Conservation (phyloP, 306 rosid genomes). For the Oxytropis ochrocephala region DNA sequence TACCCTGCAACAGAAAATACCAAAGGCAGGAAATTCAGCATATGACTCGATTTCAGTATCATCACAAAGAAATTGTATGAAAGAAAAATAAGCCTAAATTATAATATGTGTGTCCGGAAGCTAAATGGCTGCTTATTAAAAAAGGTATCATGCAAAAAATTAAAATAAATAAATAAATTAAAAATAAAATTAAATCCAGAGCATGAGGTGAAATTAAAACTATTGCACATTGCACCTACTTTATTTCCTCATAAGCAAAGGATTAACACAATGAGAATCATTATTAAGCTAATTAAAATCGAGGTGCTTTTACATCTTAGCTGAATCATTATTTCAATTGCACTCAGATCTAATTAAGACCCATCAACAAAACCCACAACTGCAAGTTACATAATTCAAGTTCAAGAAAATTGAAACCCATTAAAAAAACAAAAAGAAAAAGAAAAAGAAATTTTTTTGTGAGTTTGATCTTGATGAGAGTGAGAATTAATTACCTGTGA, state of each 20-base stretch:
- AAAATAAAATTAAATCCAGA: not conserved
- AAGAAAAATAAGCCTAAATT: constrained; percentile 10
- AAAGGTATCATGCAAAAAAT: not conserved
- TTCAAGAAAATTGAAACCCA: not conserved
- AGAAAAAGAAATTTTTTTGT: not conserved
- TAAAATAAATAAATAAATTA: not conserved
- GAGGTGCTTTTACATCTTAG: not conserved
- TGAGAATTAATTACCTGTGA: constrained; percentile 23
- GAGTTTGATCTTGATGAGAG: constrained; percentile 1
- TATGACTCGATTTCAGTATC: constrained; percentile 10
- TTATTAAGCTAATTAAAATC: constrained; percentile 6
- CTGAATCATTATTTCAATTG: constrained; percentile 8
- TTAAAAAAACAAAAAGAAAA: not conserved
- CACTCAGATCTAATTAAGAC: constrained; percentile 31
- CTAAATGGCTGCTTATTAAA: not conserved
- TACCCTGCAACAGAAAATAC: constrained; percentile 41
- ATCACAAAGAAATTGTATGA: not conserved
- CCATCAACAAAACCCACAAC: constrained; percentile 14
- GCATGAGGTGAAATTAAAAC: constrained; percentile 1
- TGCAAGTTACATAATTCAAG: not conserved
- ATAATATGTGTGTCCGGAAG: not conserved
- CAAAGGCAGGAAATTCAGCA: constrained; percentile 15
- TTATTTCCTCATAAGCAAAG: constrained; percentile 20
- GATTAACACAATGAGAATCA: constrained; percentile 8
- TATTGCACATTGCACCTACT: constrained; percentile 6